Percentiles rank a stretch among this genome's conserved stretches.
Conservation (phyloP, 768 basidiomycete species). For the Amanita subjunquillea region DNA sequence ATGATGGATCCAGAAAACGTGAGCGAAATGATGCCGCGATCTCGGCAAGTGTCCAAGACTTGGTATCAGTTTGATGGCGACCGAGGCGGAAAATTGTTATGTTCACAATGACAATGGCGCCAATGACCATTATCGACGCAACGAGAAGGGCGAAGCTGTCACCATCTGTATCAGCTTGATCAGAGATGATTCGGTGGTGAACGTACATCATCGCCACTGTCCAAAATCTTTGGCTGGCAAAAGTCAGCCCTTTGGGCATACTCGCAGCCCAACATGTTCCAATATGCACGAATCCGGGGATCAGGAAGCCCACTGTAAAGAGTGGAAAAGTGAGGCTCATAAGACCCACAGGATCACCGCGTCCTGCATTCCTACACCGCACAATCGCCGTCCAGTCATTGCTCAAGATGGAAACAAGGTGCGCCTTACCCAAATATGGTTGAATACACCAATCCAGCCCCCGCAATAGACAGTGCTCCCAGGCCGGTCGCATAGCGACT, state of each 20-base stretch:
- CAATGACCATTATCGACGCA: conserved; percentile 10
- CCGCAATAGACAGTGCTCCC: conserved; percentile 11
- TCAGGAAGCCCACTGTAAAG: conserved; percentile 15
- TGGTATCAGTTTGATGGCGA: not conserved
- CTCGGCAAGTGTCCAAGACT: not conserved
- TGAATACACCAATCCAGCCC: conserved; percentile 16
- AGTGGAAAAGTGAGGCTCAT: conserved; percentile 19
- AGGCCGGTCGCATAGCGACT: conserved; percentile 4
- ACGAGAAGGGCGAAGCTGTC: conserved; percentile 9
- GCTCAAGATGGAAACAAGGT: not conserved
- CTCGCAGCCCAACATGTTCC: conserved; percentile 12
- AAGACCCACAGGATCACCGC: conserved; percentile 14
- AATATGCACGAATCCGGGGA: conserved; percentile 14
- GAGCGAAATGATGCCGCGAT: not conserved
- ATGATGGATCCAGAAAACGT: conserved; percentile 1
- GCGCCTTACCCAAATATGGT: conserved; percentile 15
- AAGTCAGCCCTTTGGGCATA: conserved; percentile 12
- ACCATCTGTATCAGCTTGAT: not conserved
- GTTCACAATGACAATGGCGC: conserved; percentile 13
- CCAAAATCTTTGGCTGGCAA: conserved; percentile 16
- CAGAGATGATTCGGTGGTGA: not conserved
- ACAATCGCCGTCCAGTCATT: not conserved
- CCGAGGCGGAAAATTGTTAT: conserved; percentile 12
- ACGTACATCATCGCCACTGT: conserved; percentile 10
- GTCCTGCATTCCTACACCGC: conserved; percentile 7